A percentile compares a stretch with the other conserved stretches of the same genome.
These are phyloP conservation scores for Cryptococcus sp. DNA, from an alignment of 1,284 basidiomycete species.

Conservation along the genomic window DNA sequence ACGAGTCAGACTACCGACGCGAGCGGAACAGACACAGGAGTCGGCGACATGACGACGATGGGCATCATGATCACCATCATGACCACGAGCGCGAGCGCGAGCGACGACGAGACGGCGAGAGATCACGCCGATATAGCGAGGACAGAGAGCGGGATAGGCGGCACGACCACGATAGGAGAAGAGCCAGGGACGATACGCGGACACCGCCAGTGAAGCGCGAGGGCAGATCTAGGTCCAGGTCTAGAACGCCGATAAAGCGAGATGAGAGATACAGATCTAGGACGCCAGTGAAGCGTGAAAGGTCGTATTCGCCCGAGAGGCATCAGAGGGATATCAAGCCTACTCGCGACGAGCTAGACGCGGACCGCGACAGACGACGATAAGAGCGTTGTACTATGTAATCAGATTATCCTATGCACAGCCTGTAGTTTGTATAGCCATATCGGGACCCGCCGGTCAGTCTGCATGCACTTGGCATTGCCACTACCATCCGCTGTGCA, in stretches of 20 bases:
- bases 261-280: conserved; percentile 6
- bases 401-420: too few species aligned
- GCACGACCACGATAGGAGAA: conserved; percentile 9
- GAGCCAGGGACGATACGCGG: conserved; percentile 16
- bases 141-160: conserved; percentile 16
- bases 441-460: too few species aligned
- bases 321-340: conserved; percentile 2
- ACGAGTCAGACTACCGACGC: conserved; percentile 17
- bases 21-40: conserved; percentile 15
- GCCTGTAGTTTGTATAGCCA: too few species aligned
- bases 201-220: conserved; percentile 9
- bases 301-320: conserved; percentile 12
- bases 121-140: not conserved
- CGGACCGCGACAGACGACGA: conserved; percentile 3
- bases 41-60: conserved; percentile 10
- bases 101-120: conserved; percentile 1
- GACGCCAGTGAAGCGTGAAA: conserved; percentile 12
- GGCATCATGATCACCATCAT: conserved; percentile 7
- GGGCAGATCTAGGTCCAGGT: conserved; percentile 2
- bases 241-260: conserved; percentile 1
- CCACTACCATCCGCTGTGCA: too few species aligned
- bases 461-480: too few species aligned
- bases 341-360: conserved; percentile 1
- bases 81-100: conserved; percentile 1
- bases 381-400: too few species aligned